Conservation (phyloP, 495 filamentous ascomycete genomes). For the Daldinia bambusicola region DNA sequence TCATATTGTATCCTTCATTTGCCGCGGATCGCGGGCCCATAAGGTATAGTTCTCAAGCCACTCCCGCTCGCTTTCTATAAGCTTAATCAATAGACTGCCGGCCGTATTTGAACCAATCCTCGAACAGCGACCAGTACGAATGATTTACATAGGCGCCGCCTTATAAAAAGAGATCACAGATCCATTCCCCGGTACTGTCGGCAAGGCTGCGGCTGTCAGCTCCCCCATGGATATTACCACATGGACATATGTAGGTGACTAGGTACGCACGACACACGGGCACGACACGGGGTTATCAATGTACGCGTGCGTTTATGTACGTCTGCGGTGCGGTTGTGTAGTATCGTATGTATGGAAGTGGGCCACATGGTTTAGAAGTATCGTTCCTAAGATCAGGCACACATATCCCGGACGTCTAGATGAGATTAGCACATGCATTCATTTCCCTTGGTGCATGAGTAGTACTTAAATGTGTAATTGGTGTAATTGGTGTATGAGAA, state of each 20-base stretch:
- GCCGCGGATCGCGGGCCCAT: constrained; percentile 12
- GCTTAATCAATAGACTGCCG: constrained; percentile 27
- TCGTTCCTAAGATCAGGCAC: constrained; percentile 19
- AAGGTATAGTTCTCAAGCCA: constrained; percentile 24
- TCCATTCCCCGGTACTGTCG: not conserved
- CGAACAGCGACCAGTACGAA: not conserved
- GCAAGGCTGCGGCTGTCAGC: constrained; percentile 21
- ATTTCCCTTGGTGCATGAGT: constrained; percentile 1
- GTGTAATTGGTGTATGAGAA: not conserved
- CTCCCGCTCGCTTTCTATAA: constrained; percentile 29
- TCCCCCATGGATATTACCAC: constrained; percentile 13
- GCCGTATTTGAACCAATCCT: constrained; percentile 32
- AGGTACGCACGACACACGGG: not conserved
- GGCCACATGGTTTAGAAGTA: constrained; percentile 30
- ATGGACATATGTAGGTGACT: not conserved
- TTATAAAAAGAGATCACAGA: not conserved
- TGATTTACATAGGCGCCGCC: not conserved
- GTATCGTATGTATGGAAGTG: constrained; percentile 9
- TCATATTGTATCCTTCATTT: constrained; percentile 6
- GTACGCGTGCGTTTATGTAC: not conserved
- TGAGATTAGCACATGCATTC: constrained; percentile 5
- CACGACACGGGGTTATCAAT: not conserved
- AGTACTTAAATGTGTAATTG: not conserved
- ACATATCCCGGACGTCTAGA: not conserved
- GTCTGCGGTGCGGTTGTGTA: constrained; percentile 7